These are phyloP conservation scores for Pseudomicrostroma phylloplanum DNA, from an alignment of 1,284 basidiomycete genomes.

Conservation along the genomic window DNA sequence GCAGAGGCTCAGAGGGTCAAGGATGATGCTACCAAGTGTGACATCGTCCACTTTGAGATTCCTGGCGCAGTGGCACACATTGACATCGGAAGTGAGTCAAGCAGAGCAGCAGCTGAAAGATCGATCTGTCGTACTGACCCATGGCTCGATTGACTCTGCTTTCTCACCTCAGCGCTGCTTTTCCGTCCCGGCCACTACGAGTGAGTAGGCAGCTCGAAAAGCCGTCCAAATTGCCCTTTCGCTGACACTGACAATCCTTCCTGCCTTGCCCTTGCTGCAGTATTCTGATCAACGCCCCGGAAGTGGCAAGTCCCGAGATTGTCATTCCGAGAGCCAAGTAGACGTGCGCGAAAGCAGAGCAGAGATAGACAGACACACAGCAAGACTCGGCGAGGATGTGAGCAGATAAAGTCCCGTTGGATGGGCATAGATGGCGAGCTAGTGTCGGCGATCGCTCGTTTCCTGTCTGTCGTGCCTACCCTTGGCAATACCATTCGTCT, in stretches of 20 bases:
- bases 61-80: slow-evolving; percentile 26
- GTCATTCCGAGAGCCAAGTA: slow-evolving; percentile 19
- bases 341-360: not conserved
- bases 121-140: not conserved
- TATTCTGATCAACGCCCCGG: slow-evolving; percentile 29
- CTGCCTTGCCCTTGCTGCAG: too few species aligned
- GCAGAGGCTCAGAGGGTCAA: slow-evolving; percentile 14
- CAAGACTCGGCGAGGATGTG: too few species aligned
- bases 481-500: too few species aligned
- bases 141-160: not conserved
- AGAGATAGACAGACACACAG: too few species aligned
- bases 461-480: too few species aligned
- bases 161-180: slow-evolving; percentile 15
- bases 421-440: too few species aligned
- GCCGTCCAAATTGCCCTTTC: too few species aligned
- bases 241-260: too few species aligned
- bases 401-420: too few species aligned
- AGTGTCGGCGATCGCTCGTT: too few species aligned
- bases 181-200: slow-evolving; percentile 37
- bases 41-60: slow-evolving; percentile 38
- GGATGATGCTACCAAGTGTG: slow-evolving; percentile 26
- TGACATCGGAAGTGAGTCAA: slow-evolving; percentile 23
- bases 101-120: not conserved
- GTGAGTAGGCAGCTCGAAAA: too few species aligned
- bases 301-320: slow-evolving; percentile 27